A percentile compares a stretch with the other conserved stretches of the same genome.
These are phyloP conservation scores for Lasiosphaeria ovina DNA, from an alignment of 495 filamentous ascomycete genomes.

Conservation along the genomic window DNA sequence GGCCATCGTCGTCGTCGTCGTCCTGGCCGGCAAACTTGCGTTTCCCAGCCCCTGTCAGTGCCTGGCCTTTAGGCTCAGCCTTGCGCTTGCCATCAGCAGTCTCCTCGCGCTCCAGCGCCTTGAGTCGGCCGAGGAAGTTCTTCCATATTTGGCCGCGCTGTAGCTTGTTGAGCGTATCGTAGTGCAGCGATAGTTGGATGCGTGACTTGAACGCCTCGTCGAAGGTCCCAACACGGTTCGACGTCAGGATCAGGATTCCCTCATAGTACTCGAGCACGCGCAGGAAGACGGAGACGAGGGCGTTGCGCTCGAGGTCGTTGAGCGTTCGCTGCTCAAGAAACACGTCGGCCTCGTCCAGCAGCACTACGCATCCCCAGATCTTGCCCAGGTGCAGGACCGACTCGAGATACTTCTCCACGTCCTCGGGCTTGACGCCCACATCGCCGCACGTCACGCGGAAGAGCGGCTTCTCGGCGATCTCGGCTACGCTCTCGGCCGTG, in stretches of 20 bases:
- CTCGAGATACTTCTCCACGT: constrained; percentile 48
- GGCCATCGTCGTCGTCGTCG: background rate
- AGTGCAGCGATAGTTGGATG: constrained; percentile 39
- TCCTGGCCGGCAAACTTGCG: background rate
- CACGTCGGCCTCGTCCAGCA: constrained; percentile 24
- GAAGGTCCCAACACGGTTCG: constrained; percentile 42
- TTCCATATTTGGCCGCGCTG: constrained; percentile 41
- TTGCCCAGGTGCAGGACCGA: constrained; percentile 47
- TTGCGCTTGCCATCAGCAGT: background rate
- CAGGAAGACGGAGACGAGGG: constrained; percentile 51
- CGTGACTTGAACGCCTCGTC: constrained; percentile 42
- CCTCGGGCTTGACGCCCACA: constrained; percentile 44
- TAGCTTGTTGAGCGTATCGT: constrained; percentile 27
- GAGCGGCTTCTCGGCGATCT: constrained; percentile 48
- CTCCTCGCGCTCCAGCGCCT: constrained; percentile 16
- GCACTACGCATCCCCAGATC: constrained; percentile 39
- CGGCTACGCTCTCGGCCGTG: constrained; percentile 51
- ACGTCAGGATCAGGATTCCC: constrained; percentile 48
- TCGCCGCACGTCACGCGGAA: constrained; percentile 54
- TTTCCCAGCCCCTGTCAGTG: background rate
- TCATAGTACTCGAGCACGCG: constrained; percentile 53
- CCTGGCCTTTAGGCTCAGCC: background rate
- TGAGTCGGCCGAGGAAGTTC: constrained; percentile 35
- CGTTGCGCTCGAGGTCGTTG: constrained; percentile 46
- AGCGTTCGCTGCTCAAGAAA: constrained; percentile 39